Percentiles rank a stretch among this genome's conserved stretches.
These are phyloP conservation scores for Schizopora paradoxa DNA, from an alignment of 1,284 basidiomycete species.

Conservation along the genomic window DNA sequence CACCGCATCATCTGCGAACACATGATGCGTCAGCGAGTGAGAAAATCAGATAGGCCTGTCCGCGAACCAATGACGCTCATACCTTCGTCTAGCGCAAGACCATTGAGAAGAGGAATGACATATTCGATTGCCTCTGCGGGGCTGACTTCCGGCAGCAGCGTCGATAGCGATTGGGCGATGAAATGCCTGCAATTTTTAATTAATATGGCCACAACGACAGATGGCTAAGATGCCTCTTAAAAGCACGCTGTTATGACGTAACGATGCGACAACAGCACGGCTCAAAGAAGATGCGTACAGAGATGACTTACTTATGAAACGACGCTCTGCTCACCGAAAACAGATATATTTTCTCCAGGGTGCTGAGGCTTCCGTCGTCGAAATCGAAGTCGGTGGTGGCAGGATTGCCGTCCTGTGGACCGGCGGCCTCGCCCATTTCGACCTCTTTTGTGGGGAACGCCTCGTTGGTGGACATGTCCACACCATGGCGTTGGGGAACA, in stretches of 20 bases:
- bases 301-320: slow-evolving; percentile 55
- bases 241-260: slow-evolving; percentile 8
- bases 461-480: not conserved
- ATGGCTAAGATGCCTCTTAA: no score
- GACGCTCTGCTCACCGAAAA: slow-evolving; percentile 82
- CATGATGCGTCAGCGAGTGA: slow-evolving; percentile 11
- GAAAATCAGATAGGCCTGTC: slow-evolving; percentile 5
- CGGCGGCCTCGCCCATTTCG: not conserved
- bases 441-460: not conserved
- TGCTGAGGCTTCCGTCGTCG: slow-evolving; percentile 73
- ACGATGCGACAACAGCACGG: slow-evolving; percentile 4
- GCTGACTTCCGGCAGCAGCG: slow-evolving; percentile 69
- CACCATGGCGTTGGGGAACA: not conserved
- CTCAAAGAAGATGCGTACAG: no score
- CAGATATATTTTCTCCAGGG: slow-evolving; percentile 91
- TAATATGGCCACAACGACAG: not conserved
- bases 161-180: slow-evolving; percentile 76
- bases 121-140: slow-evolving; percentile 92
- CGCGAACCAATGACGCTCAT: slow-evolving; percentile 27
- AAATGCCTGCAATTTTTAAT: slow-evolving; percentile 47
- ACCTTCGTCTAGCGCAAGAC: slow-evolving; percentile 87
- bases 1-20: slow-evolving; percentile 79
- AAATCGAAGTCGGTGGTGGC: slow-evolving; percentile 45
- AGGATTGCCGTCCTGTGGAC: slow-evolving; percentile 6
- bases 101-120: slow-evolving; percentile 84